phyloP scores from a whole-genome alignment of 331 rosid genomes.

The Stylosanthes scabra region DNA sequence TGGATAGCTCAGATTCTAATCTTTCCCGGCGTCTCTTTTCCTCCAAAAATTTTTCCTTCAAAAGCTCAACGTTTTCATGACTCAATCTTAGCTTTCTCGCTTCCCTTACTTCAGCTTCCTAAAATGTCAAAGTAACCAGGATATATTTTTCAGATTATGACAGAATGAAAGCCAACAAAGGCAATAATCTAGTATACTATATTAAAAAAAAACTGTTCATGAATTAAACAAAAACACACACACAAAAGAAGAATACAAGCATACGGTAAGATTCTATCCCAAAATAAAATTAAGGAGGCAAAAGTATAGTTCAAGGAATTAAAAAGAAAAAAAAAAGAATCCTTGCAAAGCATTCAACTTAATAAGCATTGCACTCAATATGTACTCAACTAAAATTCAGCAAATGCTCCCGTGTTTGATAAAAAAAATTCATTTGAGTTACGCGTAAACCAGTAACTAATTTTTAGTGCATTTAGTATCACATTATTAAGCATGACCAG shows the following conservation, averaged over 20 bases:
- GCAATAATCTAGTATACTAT: background rate
- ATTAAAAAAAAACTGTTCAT: background rate
- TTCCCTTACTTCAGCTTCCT: slow-evolving; percentile 97
- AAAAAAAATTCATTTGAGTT: background rate
- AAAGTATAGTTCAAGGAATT: background rate
- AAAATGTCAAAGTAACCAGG: slow-evolving; percentile 44
- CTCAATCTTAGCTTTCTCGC: slow-evolving; percentile 85
- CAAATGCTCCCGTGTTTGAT: background rate
- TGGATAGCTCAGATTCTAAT: slow-evolving; percentile 77
- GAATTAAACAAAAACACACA: background rate
- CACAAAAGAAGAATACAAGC: background rate
- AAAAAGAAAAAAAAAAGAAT: background rate
- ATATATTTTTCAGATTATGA: slow-evolving; percentile 25
- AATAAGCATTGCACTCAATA: slow-evolving; percentile 14
- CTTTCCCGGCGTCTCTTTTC: slow-evolving; percentile 77
- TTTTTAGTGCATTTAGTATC: background rate
- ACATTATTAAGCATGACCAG: background rate
- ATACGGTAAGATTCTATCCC: slow-evolving; percentile 1
- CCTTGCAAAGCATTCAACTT: slow-evolving; percentile 1
- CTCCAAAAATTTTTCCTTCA: slow-evolving; percentile 85
- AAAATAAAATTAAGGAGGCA: slow-evolving; percentile 9
- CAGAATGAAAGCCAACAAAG: background rate
- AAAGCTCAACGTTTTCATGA: slow-evolving; percentile 71
- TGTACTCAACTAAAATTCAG: slow-evolving; percentile 8
- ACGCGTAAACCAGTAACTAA: slow-evolving; percentile 5